Evolutionary conservation across 768 basidiomycete genomes (phyloP).

Genomic region (Tricholoma terreum): DNA sequence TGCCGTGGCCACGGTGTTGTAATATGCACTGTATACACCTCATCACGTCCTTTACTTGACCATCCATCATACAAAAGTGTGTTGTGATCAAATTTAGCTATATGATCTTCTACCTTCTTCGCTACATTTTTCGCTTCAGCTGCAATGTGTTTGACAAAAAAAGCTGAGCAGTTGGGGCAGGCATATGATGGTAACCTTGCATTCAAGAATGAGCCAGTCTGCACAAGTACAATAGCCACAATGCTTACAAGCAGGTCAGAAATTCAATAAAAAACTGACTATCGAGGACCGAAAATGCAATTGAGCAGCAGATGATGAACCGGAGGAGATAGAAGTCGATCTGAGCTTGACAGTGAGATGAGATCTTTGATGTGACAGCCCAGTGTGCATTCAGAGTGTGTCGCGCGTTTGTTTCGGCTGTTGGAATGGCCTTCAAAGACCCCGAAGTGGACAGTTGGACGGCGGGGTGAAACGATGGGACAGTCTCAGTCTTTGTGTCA

Average conservation of each 20-base stretch:
- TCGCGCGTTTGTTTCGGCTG: neutral
- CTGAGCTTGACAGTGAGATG: neutral
- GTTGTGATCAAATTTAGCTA: neutral
- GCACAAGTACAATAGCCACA: too few relatives aligned
- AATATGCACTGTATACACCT: neutral
- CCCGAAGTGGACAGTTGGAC: neutral
- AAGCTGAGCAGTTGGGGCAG: too few relatives aligned
- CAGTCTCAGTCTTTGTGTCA: neutral
- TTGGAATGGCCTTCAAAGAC: neutral
- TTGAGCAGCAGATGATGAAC: slow-evolving; percentile 1
- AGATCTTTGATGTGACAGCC: neutral
- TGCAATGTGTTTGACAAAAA: neutral
- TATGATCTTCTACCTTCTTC: neutral
- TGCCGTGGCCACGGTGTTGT: neutral
- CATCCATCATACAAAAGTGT: neutral
- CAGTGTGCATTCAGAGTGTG: neutral
- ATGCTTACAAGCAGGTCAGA: neutral
- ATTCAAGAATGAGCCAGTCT: too few relatives aligned
- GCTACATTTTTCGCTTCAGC: neutral
- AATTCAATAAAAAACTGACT: neutral
- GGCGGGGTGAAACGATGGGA: neutral
- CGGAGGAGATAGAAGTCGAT: neutral
- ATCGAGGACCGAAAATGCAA: slow-evolving; percentile 1
- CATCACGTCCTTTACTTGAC: neutral
- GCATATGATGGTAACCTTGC: too few relatives aligned